These are phyloP conservation scores for Apophysomyces sp. DNA, from an alignment of 371 early-diverging fungal species.

Conservation along the genomic window DNA sequence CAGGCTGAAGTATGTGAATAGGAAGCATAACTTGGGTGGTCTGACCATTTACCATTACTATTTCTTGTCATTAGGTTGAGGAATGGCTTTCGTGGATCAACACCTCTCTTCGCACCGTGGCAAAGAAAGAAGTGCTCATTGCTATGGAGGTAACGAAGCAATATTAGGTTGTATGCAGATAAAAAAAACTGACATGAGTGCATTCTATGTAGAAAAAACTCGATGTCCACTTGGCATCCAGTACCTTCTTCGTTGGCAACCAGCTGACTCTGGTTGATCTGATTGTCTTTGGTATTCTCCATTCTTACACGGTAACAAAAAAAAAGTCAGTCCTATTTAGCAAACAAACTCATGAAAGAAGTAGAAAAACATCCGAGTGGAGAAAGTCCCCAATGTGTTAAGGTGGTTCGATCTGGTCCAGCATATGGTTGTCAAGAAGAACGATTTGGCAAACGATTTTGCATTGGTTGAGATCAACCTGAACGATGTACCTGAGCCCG, in stretches of 20 bases:
- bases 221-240: conserved; percentile 61
- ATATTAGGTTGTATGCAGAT: not conserved
- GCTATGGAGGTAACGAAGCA: conserved; percentile 45
- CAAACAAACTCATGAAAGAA: not conserved
- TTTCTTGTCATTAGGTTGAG: conserved; percentile 43
- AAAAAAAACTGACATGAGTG: not conserved
- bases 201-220: conserved; percentile 39
- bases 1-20: conserved; percentile 45
- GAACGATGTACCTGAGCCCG: conserved; percentile 50
- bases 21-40: not conserved
- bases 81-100: conserved; percentile 42
- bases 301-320: conserved; percentile 55
- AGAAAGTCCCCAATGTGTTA: conserved; percentile 53
- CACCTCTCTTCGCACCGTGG: conserved; percentile 29
- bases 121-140: conserved; percentile 41
- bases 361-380: conserved; percentile 46
- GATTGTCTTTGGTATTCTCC: conserved; percentile 66
- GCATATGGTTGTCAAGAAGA: conserved; percentile 50
- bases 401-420: conserved; percentile 84
- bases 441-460: conserved; percentile 52
- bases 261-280: conserved; percentile 69
- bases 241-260: conserved; percentile 70
- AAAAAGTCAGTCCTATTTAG: conserved; percentile 19
- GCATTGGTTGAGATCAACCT: conserved; percentile 57
- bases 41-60: conserved; percentile 18